phyloP scores from a whole-genome alignment of 129 eudicot genomes.

The Tagetes patula region DNA sequence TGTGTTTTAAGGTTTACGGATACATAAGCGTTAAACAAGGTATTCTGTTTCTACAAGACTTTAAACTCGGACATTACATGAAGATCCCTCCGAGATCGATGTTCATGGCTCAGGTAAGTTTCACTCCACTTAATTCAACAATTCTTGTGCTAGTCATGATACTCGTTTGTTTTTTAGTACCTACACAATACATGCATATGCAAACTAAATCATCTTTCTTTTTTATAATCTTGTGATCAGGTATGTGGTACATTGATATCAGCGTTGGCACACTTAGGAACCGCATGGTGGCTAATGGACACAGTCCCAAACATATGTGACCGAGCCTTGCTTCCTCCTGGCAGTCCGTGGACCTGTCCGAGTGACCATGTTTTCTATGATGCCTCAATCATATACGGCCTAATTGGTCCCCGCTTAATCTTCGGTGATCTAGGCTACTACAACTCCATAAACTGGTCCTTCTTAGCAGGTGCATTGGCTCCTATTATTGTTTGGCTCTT shows the following conservation, averaged over 20 bases:
- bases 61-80: slow-evolving; percentile 91
- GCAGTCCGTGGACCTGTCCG: slow-evolving; percentile 92
- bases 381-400: slow-evolving; percentile 85
- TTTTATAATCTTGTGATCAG: slow-evolving; percentile 29
- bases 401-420: slow-evolving; percentile 69
- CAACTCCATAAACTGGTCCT: slow-evolving; percentile 76
- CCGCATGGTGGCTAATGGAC: slow-evolving; percentile 88
- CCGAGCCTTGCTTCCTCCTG: slow-evolving; percentile 49
- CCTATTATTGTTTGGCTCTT: slow-evolving; percentile 63
- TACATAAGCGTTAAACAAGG: slow-evolving; percentile 78
- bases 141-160: too few relatives aligned
- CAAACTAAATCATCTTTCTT: not conserved
- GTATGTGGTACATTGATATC: slow-evolving; percentile 68
- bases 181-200: too few relatives aligned
- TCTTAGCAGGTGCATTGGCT: slow-evolving; percentile 69
- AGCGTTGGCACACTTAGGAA: slow-evolving; percentile 68
- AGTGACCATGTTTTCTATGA: slow-evolving; percentile 87
- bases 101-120: slow-evolving; percentile 81
- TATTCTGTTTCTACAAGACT: slow-evolving; percentile 70
- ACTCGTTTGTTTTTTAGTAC: too few relatives aligned
- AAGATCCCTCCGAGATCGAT: slow-evolving; percentile 87
- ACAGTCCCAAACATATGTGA: slow-evolving; percentile 62
- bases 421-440: slow-evolving; percentile 76
- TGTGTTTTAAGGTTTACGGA: slow-evolving; percentile 91
- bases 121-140: not conserved